Conservation (phyloP, 2,329 filamentous ascomycete genomes). For the Hyphodiscus sp. region DNA sequence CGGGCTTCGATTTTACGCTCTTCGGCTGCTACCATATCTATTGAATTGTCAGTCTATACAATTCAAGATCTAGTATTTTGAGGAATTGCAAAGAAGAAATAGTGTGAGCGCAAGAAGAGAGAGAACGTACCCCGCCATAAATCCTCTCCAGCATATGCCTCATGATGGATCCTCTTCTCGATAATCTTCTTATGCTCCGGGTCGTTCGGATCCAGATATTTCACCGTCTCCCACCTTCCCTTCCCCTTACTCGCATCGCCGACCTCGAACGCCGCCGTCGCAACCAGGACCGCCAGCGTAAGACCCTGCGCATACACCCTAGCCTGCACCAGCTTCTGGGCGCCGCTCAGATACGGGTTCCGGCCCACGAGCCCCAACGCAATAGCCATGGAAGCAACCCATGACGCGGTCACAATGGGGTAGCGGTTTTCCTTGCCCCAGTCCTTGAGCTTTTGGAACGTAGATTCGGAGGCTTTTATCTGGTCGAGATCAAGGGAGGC, state of each 20-base stretch:
- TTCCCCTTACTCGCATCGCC: conserved; percentile 69
- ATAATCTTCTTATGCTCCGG: conserved; percentile 76
- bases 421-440: conserved; percentile 69
- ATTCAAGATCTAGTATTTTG: background rate
- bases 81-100: background rate
- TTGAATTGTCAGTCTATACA: conserved; percentile 12
- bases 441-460: conserved; percentile 54
- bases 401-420: conserved; percentile 60
- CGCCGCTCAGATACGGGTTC: conserved; percentile 53
- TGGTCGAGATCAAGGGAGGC: conserved; percentile 16
- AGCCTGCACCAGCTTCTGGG: conserved; percentile 69
- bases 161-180: conserved; percentile 82
- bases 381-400: conserved; percentile 59
- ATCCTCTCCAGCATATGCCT: conserved; percentile 82
- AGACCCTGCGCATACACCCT: conserved; percentile 70
- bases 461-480: conserved; percentile 36
- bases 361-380: conserved; percentile 57
- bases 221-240: conserved; percentile 78
- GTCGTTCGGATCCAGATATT: conserved; percentile 73
- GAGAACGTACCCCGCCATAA: conserved; percentile 72
- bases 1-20: conserved; percentile 51
- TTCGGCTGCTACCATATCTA: conserved; percentile 79
- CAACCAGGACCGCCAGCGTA: conserved; percentile 61
- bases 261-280: conserved; percentile 63
- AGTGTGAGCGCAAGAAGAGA: background rate